phyloP scores from a whole-genome alignment of 805 yeast genomes.

The Maudiozyma bulderi region DNA sequence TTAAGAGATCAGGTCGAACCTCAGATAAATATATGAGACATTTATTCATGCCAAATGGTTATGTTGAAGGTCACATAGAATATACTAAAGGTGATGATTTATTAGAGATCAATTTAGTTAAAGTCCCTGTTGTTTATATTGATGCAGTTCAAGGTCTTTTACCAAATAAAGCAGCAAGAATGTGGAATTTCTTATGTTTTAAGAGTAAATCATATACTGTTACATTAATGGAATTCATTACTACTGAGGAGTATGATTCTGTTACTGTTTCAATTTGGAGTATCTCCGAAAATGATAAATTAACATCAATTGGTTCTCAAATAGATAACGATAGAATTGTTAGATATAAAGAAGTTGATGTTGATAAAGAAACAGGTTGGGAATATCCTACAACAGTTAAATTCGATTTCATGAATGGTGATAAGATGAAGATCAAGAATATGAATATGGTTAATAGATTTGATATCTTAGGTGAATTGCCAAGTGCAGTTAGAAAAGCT shows the following conservation, averaged over 20 bases:
- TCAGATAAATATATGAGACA: constrained; percentile 51
- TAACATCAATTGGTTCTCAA: constrained; percentile 40
- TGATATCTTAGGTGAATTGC: constrained; percentile 84
- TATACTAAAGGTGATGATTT: constrained; percentile 6
- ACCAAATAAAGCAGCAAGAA: constrained; percentile 84
- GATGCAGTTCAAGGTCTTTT: constrained; percentile 89
- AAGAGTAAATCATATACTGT: constrained; percentile 58
- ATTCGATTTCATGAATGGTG: constrained; percentile 22
- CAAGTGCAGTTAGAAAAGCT: constrained; percentile 65
- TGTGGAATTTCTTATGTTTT: constrained; percentile 80
- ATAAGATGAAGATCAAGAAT: constrained; percentile 35
- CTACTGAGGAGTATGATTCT: constrained; percentile 62
- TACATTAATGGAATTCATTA: constrained; percentile 76
- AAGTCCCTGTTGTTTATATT: constrained; percentile 50
- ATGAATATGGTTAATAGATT: constrained; percentile 63
- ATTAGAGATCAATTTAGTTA: constrained; percentile 22
- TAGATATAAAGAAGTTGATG: constrained; percentile 22
- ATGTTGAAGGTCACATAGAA: constrained; percentile 47
- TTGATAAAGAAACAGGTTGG: constrained; percentile 67
- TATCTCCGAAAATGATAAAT: constrained; percentile 45
- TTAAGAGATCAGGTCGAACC: constrained; percentile 29
- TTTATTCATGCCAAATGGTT: constrained; percentile 71
- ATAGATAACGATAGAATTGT: constrained; percentile 43
- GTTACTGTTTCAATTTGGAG: constrained; percentile 22
- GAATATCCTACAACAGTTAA: constrained; percentile 47